Conservation (phyloP, 345 rosid genomes). For the Raphanus raphanistrum region DNA sequence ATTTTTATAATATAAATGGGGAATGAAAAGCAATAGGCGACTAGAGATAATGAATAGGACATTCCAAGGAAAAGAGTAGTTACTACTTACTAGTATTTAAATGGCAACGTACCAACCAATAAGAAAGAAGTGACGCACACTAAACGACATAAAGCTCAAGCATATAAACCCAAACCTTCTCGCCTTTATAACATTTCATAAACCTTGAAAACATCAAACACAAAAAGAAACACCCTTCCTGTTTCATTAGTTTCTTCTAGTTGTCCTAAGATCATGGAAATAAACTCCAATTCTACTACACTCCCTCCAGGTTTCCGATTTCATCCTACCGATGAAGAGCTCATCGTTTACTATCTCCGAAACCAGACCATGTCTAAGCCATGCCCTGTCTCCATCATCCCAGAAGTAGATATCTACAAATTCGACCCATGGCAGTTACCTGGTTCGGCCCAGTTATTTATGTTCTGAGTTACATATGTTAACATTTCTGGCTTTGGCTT, state of each 20-base stretch:
- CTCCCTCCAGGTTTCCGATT: constrained; percentile 94
- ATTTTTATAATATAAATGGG: background rate
- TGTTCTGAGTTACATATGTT: background rate
- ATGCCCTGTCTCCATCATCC: constrained; percentile 80
- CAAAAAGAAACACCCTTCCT: constrained; percentile 17
- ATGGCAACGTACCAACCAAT: constrained; percentile 54
- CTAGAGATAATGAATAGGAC: constrained; percentile 34
- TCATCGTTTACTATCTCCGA: constrained; percentile 70
- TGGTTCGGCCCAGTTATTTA: constrained; percentile 43
- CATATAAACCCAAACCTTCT: constrained; percentile 52
- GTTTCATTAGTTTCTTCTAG: constrained; percentile 1
- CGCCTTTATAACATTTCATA: constrained; percentile 69
- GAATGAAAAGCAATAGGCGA: background rate
- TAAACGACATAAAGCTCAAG: constrained; percentile 48
- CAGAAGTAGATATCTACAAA: constrained; percentile 87
- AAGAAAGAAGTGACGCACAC: constrained; percentile 41
- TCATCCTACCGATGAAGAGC: constrained; percentile 92
- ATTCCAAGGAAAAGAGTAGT: background rate
- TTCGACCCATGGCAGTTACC: constrained; percentile 96
- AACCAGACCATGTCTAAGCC: constrained; percentile 82
- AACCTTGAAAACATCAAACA: constrained; percentile 13
- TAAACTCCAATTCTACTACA: constrained; percentile 19
- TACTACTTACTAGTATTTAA: background rate
- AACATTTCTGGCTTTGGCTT: background rate
- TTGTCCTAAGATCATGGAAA: constrained; percentile 36